A percentile compares a stretch with the other conserved stretches of the same genome.
Evolutionary conservation across 2,329 filamentous ascomycete species (phyloP).

Genomic region (Sarocladium oryzae): DNA sequence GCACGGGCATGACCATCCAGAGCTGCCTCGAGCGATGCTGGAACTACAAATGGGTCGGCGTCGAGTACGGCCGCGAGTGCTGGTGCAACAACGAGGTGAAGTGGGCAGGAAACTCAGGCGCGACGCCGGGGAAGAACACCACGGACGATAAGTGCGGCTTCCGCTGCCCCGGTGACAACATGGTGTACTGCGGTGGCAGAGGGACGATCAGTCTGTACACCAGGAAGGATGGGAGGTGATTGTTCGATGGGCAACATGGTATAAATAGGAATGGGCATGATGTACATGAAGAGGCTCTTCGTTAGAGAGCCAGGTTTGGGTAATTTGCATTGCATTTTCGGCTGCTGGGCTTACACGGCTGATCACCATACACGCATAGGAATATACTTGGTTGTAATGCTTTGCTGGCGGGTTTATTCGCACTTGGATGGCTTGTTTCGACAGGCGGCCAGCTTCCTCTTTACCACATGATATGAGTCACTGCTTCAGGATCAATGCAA

Average conservation of each 20-base stretch:
- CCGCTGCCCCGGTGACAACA: slow-evolving; percentile 26
- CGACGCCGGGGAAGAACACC: slow-evolving; percentile 22
- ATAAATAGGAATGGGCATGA: no score
- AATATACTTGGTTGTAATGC: no score
- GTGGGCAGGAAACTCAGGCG: slow-evolving; percentile 17
- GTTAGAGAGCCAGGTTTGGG: not conserved
- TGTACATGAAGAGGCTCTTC: slow-evolving; percentile 2
- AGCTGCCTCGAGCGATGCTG: slow-evolving; percentile 26
- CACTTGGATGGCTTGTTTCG: no score
- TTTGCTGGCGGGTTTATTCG: no score
- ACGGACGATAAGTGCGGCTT: slow-evolving; percentile 23
- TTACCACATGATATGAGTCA: no score
- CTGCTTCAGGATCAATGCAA: no score
- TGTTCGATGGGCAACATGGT: no score
- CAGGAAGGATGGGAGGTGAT: slow-evolving; percentile 7
- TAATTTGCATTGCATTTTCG: no score
- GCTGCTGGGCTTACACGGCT: no score
- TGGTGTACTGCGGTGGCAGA: slow-evolving; percentile 25
- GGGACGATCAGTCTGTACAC: slow-evolving; percentile 26
- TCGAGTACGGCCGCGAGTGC: slow-evolving; percentile 32
- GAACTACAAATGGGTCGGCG: slow-evolving; percentile 27
- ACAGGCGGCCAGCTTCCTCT: no score
- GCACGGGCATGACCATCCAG: slow-evolving; percentile 26
- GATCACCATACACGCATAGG: no score
- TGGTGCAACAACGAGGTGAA: slow-evolving; percentile 29